These are phyloP conservation scores for Aspergillus incahuasiensis DNA, from an alignment of 495 filamentous ascomycete genomes.

Conservation along the genomic window DNA sequence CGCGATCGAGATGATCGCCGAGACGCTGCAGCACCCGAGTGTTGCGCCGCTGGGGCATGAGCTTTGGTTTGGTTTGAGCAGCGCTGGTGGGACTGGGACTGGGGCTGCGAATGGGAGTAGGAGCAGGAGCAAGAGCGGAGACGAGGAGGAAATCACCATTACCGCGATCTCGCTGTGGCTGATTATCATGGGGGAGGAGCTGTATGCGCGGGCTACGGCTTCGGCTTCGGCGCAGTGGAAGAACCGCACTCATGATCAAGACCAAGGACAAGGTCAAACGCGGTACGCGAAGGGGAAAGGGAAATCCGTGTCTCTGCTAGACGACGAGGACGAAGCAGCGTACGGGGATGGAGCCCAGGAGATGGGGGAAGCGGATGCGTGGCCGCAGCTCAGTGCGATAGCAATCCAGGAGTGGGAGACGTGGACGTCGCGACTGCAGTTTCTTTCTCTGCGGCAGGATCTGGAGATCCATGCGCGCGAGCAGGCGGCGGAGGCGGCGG, in stretches of 20 bases:
- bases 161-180: slow-evolving; percentile 15
- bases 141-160: not conserved
- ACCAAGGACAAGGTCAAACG: too few species aligned
- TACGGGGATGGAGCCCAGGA: not conserved
- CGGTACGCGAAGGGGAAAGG: not conserved
- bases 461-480: slow-evolving; percentile 15
- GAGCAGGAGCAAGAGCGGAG: not conserved
- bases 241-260: too few species aligned
- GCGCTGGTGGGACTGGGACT: not conserved
- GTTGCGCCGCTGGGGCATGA: not conserved
- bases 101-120: not conserved
- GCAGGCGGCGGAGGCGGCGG: slow-evolving; percentile 20
- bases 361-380: not conserved
- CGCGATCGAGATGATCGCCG: slow-evolving; percentile 1
- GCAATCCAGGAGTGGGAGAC: slow-evolving; percentile 13
- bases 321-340: not conserved
- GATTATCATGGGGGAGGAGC: slow-evolving; percentile 26
- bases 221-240: too few species aligned
- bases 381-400: not conserved
- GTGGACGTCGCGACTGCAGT: slow-evolving; percentile 16
- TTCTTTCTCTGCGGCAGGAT: slow-evolving; percentile 17
- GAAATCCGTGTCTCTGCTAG: not conserved
- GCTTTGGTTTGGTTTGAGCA: slow-evolving; percentile 3
- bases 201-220: slow-evolving; percentile 5
- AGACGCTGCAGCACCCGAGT: slow-evolving; percentile 3